Conservation (phyloP, 108 stramenopile species). For the Skeletonema potamos region DNA sequence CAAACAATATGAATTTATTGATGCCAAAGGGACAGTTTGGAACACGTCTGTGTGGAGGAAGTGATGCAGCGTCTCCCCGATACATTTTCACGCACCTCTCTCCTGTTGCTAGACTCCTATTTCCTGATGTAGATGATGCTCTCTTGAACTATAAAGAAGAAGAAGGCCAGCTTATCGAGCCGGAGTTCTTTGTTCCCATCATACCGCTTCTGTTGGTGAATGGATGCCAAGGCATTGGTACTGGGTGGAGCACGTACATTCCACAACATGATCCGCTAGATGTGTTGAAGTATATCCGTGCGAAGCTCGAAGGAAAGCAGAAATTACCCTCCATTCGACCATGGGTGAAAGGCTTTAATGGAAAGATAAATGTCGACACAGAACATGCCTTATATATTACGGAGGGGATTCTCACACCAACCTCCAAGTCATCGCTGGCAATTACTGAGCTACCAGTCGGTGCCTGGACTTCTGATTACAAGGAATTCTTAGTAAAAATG, state of each 20-base stretch:
- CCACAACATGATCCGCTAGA: constrained; percentile 86
- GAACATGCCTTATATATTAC: constrained; percentile 46
- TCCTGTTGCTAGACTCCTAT: constrained; percentile 71
- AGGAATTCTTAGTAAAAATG: constrained; percentile 66
- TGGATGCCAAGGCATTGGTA: constrained; percentile 93
- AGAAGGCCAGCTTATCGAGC: constrained; percentile 89
- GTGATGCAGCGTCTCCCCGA: constrained; percentile 90
- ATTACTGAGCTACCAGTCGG: constrained; percentile 91
- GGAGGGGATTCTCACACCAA: constrained; percentile 48
- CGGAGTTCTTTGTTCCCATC: constrained; percentile 79
- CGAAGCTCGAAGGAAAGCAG: constrained; percentile 56
- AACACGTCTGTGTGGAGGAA: constrained; percentile 85
- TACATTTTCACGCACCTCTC: constrained; percentile 91
- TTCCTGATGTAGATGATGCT: constrained; percentile 85
- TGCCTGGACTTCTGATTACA: constrained; percentile 88
- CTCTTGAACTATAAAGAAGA: constrained; percentile 80
- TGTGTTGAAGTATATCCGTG: constrained; percentile 73
- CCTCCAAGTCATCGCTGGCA: constrained; percentile 46
- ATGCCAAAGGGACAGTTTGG: constrained; percentile 93
- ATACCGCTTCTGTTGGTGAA: constrained; percentile 89
- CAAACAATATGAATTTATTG: constrained; percentile 91
- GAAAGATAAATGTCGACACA: constrained; percentile 47
- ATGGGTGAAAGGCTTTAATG: constrained; percentile 71
- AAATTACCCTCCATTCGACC: constrained; percentile 55
- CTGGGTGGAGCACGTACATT: constrained; percentile 92